Conservation (phyloP, 345 rosid genomes). For the Gossypium longicalyx region DNA sequence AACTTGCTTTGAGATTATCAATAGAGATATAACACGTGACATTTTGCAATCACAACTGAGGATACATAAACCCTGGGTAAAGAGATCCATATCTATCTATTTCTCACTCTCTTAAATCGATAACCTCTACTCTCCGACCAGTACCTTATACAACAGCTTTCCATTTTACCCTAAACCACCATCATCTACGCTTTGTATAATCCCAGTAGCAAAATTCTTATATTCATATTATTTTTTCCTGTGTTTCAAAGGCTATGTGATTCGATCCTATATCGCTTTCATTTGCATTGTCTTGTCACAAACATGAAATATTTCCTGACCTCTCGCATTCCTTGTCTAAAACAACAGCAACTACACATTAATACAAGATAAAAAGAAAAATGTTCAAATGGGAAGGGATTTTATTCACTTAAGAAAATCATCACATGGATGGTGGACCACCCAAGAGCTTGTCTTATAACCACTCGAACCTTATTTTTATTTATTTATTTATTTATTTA, state of each 20-base stretch:
- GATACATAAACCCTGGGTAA: too few species aligned
- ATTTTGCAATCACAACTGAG: too few species aligned
- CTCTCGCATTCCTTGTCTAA: not conserved
- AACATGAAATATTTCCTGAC: not conserved
- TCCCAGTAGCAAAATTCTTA: too few species aligned
- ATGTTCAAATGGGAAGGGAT: not conserved
- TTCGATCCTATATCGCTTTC: not conserved
- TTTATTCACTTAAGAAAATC: not conserved
- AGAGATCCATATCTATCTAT: too few species aligned
- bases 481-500: too few species aligned
- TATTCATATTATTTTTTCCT: not conserved
- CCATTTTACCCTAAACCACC: too few species aligned
- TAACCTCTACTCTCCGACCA: too few species aligned
- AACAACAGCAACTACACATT: not conserved
- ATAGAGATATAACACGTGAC: too few species aligned
- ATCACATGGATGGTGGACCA: slow-evolving; percentile 11
- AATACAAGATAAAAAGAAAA: not conserved
- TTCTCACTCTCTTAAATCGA: too few species aligned
- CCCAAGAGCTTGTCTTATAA: not conserved
- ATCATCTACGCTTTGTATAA: too few species aligned
- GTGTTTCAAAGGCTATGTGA: not conserved
- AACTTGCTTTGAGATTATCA: too few species aligned
- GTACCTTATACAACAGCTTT: too few species aligned
- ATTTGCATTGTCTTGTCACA: not conserved
- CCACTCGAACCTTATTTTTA: not conserved